phyloP scores from a whole-genome alignment of 2,329 filamentous ascomycete genomes.

The Aspergillus neotritici region DNA sequence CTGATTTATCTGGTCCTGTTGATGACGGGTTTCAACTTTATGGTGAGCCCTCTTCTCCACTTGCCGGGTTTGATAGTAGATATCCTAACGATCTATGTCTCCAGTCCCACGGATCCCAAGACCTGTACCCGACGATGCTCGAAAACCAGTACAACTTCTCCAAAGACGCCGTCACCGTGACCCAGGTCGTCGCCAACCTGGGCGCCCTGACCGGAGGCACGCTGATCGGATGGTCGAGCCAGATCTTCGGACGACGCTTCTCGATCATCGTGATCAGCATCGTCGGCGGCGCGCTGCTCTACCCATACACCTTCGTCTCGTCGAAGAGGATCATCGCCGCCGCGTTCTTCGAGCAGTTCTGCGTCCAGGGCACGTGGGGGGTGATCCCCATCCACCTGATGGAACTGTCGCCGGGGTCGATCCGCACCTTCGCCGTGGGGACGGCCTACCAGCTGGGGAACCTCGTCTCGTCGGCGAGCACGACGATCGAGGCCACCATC shows the following conservation, averaged over 20 bases:
- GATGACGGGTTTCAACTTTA: slow-evolving; percentile 90
- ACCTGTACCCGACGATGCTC: slow-evolving; percentile 58
- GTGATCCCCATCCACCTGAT: slow-evolving; percentile 66
- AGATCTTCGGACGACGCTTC: slow-evolving; percentile 64
- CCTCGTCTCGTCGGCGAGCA: slow-evolving; percentile 56
- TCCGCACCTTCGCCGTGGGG: slow-evolving; percentile 59
- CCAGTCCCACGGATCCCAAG: slow-evolving; percentile 64
- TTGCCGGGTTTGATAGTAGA: not conserved
- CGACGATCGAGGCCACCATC: slow-evolving; percentile 70
- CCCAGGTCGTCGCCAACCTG: slow-evolving; percentile 66
- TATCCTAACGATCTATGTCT: not conserved
- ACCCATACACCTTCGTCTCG: slow-evolving; percentile 71
- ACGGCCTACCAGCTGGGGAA: slow-evolving; percentile 61
- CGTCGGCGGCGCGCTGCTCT: slow-evolving; percentile 69
- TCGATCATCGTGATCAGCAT: slow-evolving; percentile 61
- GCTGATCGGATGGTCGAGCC: slow-evolving; percentile 60
- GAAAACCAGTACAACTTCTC: slow-evolving; percentile 54
- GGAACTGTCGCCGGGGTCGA: slow-evolving; percentile 56
- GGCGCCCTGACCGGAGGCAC: slow-evolving; percentile 66
- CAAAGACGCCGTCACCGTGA: slow-evolving; percentile 58
- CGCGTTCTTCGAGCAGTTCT: slow-evolving; percentile 80
- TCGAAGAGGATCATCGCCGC: slow-evolving; percentile 64
- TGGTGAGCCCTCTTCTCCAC: slow-evolving; percentile 42
- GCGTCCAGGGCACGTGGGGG: slow-evolving; percentile 70
- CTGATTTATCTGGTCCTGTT: slow-evolving; percentile 76